phyloP scores from a whole-genome alignment of 768 basidiomycete species.

The Mrakia frigida region DNA sequence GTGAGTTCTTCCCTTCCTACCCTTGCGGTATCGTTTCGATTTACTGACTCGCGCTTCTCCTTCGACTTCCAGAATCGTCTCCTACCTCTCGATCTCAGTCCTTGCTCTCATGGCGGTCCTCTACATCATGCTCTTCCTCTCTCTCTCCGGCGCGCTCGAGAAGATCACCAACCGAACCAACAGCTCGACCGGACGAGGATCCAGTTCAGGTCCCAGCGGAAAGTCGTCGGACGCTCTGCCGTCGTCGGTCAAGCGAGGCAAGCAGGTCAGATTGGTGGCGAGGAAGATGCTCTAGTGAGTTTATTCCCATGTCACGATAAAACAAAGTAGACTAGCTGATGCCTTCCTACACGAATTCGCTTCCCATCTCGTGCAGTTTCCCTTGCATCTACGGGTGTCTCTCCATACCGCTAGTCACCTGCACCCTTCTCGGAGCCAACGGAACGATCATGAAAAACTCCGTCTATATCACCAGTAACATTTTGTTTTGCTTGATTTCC shows the following conservation, averaged over 20 bases:
- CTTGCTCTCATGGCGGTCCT: not conserved
- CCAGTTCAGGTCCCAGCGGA: not conserved
- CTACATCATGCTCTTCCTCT: not conserved
- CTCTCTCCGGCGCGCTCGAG: not conserved
- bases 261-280: not conserved
- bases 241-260: not conserved
- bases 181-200: not conserved
- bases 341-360: too few relatives aligned
- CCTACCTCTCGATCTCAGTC: not conserved
- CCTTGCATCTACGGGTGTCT: not conserved
- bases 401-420: not conserved
- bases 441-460: not conserved
- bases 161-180: not conserved
- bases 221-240: not conserved
- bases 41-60: not conserved
- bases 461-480: not conserved
- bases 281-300: slow-evolving; percentile 12
- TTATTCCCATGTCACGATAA: not conserved
- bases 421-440: not conserved
- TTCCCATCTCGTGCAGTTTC: not conserved
- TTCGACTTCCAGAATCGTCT: not conserved
- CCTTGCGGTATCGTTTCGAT: not conserved
- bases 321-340: not conserved
- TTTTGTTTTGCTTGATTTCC: not conserved
- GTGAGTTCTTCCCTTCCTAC: not conserved